Conservation (phyloP, 2,329 filamentous ascomycete species). For the Diaporthe sp. region DNA sequence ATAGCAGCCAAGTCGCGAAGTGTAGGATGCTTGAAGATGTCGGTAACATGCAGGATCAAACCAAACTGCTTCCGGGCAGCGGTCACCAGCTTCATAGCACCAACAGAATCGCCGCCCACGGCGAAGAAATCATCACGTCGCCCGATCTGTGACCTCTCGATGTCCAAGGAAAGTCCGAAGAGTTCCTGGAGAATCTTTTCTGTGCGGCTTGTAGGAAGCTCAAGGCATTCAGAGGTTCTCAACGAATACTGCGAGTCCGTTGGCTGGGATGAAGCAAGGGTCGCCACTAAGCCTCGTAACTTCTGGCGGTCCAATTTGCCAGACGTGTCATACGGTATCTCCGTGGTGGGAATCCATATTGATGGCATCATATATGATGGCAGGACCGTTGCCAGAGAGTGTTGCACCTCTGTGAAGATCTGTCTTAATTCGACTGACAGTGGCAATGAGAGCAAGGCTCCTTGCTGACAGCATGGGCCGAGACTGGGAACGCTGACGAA, state of each 20-base stretch:
- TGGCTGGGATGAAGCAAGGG: not conserved
- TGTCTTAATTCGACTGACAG: not conserved
- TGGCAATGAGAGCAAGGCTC: not conserved
- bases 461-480: not conserved
- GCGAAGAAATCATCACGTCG: not conserved
- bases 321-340: not conserved
- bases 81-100: not conserved
- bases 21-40: not conserved
- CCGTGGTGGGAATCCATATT: not conserved
- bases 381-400: not conserved
- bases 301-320: not conserved
- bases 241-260: not conserved
- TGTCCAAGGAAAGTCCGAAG: not conserved
- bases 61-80: not conserved
- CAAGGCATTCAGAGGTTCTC: not conserved
- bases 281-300: not conserved
- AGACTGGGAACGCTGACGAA: not conserved
- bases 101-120: not conserved
- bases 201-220: not conserved
- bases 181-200: not conserved
- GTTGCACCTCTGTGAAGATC: not conserved
- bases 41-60: not conserved
- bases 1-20: not conserved
- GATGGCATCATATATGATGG: not conserved
- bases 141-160: not conserved